Evolutionary conservation across 108 stramenopile species (phyloP), one percentile per base, ranked within the genome.

Genomic region (Cylindrotheca fusiformis): DNA sequence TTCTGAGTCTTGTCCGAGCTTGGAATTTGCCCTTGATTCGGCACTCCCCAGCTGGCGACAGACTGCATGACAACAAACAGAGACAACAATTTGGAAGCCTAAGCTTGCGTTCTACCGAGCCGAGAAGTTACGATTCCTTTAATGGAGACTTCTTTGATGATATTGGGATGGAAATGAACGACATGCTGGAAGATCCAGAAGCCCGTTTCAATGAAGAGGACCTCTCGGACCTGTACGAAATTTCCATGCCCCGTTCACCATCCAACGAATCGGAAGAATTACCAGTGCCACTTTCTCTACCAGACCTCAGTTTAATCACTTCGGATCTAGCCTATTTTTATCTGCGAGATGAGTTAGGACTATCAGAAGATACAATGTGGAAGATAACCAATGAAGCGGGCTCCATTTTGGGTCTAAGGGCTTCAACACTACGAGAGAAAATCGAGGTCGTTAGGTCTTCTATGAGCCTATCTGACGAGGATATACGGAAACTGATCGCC

Each of bases 301-400:
- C 28, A 22, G 57, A 58, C 32, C 32, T 58, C 31, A 32, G 33
- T 36, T 31, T 27, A 36, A 27, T 58, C 10, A 36, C 57, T 21
- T 32, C 57, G 22, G 69, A 87, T 59, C 65, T 91, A 72, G 83
- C 90, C 44, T 92, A 92, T 51, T 92, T 83, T 63, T 93, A 93
- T 67, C 71, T 93, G 8, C 76, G 72, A 29, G 74, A 93, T 45
- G 83, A 79, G 26, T 47, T 93, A 29, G 86, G 85, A 1, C 63
- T 93, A 5, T 67, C 69, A n/a, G 88, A 89, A 71, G 91, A 87
- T 41, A 65, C 63, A 60, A 87, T 93, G 86, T 87, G 86, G 88
- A 87, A 81, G 63, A 84, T 93, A 28, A 84, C 83, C 4, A 67
- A 78, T 24, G 70, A 87, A 46, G 79, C 82, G 0, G 72, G 77